These are phyloP conservation scores for Nannizzia gypsea DNA, from an alignment of 2,329 filamentous ascomycete species.

Conservation along the genomic window DNA sequence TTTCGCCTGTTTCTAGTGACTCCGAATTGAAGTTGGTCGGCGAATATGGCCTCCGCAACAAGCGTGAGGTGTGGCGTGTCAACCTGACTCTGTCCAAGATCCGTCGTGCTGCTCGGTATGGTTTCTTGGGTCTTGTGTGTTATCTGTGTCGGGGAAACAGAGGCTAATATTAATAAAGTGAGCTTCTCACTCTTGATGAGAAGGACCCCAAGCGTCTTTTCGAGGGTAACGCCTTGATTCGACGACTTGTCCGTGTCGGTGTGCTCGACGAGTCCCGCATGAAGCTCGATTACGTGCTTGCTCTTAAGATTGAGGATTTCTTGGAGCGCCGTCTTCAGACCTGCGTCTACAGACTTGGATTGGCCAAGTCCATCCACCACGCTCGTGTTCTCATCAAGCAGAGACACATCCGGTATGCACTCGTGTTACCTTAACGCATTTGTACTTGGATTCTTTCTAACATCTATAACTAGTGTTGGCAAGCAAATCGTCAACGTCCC, in stretches of 20 bases:
- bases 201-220: constrained; percentile 99
- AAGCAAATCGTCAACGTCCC: constrained; percentile 99
- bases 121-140: not conserved
- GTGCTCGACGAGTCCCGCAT: constrained; percentile 99
- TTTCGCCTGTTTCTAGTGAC: constrained; percentile 57
- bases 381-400: constrained; percentile 99
- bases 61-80: constrained; percentile 99
- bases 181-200: constrained; percentile 98
- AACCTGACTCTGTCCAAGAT: constrained; percentile 99
- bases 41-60: constrained; percentile 99
- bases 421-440: not conserved
- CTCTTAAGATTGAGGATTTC: constrained; percentile 99
- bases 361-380: constrained; percentile 99
- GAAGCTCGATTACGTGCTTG: constrained; percentile 99
- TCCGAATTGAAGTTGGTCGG: constrained; percentile 99
- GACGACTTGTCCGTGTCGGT: constrained; percentile 98
- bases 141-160: not conserved
- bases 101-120: constrained; percentile 99
- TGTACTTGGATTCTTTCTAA: constrained; percentile 5
- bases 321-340: constrained; percentile 99
- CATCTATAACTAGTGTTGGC: constrained; percentile 54
- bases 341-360: constrained; percentile 99
- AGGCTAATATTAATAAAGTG: constrained; percentile 47
- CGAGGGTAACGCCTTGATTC: constrained; percentile 99
- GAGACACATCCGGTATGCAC: constrained; percentile 74